Percentiles rank a stretch among this genome's conserved stretches.
Evolutionary conservation across 768 basidiomycete genomes (phyloP).

Genomic region (Suillus tomentosus): DNA sequence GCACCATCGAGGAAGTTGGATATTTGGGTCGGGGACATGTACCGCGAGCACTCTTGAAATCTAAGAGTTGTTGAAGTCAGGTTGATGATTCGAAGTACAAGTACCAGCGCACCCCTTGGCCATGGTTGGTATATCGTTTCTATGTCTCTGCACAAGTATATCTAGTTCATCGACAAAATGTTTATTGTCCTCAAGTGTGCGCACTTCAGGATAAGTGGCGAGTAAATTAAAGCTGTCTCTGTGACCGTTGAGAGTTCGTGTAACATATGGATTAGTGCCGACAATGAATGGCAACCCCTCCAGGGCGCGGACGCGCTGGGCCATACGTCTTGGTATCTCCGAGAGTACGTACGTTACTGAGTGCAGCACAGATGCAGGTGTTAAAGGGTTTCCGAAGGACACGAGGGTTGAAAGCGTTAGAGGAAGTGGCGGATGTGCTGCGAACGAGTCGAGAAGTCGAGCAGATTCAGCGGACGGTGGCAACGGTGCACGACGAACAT

Average conservation of each 20-base stretch:
- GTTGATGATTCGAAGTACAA: constrained; percentile 10
- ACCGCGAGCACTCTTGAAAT: constrained; percentile 83
- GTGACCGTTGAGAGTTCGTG: constrained; percentile 67
- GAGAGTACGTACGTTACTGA: constrained; percentile 75
- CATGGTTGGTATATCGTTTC: constrained; percentile 88
- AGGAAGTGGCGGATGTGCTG: constrained; percentile 62
- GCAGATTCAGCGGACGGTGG: constrained; percentile 55
- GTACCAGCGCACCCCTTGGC: constrained; percentile 69
- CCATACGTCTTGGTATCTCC: constrained; percentile 78
- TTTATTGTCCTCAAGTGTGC: constrained; percentile 67
- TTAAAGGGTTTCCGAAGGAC: constrained; percentile 75
- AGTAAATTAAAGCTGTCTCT: constrained; percentile 69
- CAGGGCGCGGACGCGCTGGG: constrained; percentile 70
- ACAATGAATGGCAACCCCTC: constrained; percentile 85
- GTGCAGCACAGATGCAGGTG: constrained; percentile 64
- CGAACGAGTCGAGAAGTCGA: constrained; percentile 62
- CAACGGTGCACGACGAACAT: constrained; percentile 45
- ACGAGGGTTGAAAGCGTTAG: constrained; percentile 73
- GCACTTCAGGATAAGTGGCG: constrained; percentile 66
- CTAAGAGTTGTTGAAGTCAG: constrained; percentile 37
- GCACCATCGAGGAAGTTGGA: constrained; percentile 80
- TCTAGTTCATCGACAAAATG: constrained; percentile 69
- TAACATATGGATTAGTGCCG: constrained; percentile 86
- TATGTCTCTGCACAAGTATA: constrained; percentile 71
- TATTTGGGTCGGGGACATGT: constrained; percentile 81